Conservation (phyloP, 306 rosid genomes). For the Rosa chinensis region DNA sequence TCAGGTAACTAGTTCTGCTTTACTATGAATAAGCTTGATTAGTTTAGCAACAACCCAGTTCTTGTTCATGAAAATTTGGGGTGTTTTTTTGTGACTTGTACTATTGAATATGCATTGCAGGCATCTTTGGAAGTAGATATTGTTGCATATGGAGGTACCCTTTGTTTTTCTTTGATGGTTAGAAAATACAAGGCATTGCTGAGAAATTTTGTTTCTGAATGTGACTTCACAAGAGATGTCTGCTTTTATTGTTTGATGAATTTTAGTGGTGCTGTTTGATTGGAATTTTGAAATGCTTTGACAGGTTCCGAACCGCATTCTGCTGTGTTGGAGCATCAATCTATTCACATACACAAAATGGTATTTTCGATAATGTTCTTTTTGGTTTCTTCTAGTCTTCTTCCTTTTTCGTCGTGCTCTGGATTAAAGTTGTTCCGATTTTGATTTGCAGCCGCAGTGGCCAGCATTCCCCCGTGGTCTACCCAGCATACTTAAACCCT, state of each 20-base stretch:
- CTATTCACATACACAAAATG: constrained; percentile 78
- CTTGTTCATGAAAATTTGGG: constrained; percentile 1
- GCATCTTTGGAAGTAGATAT: constrained; percentile 72
- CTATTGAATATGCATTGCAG: constrained; percentile 55
- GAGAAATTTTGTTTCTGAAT: constrained; percentile 1
- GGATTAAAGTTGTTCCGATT: background rate
- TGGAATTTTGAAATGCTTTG: constrained; percentile 22
- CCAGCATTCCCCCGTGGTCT: constrained; percentile 43
- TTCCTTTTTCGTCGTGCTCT: background rate
- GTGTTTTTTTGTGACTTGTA: background rate
- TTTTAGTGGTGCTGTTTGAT: background rate
- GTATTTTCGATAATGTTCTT: constrained; percentile 24
- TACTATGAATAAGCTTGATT: background rate
- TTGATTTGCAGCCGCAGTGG: constrained; percentile 69
- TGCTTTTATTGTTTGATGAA: constrained; percentile 10
- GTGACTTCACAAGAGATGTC: background rate
- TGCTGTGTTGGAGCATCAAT: constrained; percentile 61
- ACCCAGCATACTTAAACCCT: constrained; percentile 61
- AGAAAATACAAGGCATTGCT: background rate
- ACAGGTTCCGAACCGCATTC: constrained; percentile 88
- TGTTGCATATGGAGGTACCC: constrained; percentile 90
- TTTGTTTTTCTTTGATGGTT: background rate
- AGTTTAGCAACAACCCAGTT: constrained; percentile 8
- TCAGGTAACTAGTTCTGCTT: constrained; percentile 45
- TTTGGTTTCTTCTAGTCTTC: background rate